Evolutionary conservation across 2,329 filamentous ascomycete genomes (phyloP), one percentile per base, ranked within the genome.

Genomic region (Penicillium sp.): DNA sequence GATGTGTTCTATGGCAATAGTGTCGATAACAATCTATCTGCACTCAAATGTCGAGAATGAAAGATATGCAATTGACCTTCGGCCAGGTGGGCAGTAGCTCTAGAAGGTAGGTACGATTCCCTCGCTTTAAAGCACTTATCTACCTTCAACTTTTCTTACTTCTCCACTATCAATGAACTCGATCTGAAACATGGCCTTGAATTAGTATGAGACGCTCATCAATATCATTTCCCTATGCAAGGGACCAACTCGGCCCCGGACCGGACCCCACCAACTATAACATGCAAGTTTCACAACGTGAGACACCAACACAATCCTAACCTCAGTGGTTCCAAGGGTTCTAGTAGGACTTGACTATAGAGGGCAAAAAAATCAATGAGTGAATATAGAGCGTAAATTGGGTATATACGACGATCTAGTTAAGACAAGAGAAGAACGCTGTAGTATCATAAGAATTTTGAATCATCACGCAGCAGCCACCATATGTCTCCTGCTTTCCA

Each of bases 401-500:
- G 31, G 32, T 43, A 43, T 43, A 36, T 43, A 43, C 35, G 24
- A 37, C 13, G 4, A 24, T 14, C 35, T 37, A 37, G 14, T 4
- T 9, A 16, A 34, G 31, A 34, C 31, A 20, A 18, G 31, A 34
- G 8, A 18, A 11, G 16, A 10, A 32, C 8, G 16, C 5, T 10
- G 18, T 34, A 16, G 31, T 34, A 34, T 34, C 31, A 16, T 34
- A 5, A 34, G 9, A 7, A 1, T 9, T 16, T 34, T 18, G 4
- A n/a, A 24, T 45, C n/a, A 32, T 37, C 35, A 37, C 35, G 8
- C 41, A 47, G 22, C 23, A 20, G 24, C 26, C n/a, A 40, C 26
- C 40, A 20, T 28, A 28, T 24, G 39, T 7, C 27, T 45, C 22
- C 42, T 39, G 34, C 9, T 23, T 49, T 56, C 54, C 47, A 57